Base-by-base conservation (phyloP, 345 rosid genomes). In the Kandelia obovata region DNA sequence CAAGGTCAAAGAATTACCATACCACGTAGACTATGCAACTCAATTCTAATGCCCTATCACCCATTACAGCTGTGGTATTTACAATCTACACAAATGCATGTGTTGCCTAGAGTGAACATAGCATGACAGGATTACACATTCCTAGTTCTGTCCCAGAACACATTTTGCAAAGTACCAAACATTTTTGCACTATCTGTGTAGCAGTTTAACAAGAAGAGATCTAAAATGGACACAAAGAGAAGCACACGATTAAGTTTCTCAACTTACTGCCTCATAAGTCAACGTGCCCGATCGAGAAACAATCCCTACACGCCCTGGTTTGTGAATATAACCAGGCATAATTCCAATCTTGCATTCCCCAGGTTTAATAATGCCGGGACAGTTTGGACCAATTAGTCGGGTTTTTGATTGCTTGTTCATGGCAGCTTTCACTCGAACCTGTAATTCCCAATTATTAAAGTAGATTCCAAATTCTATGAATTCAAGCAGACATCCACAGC, bases 281-380 rank as follows among this genome's bases (percentile, higher is more conserved):
- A 95, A 84, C 71, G 99, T 95, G 57, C 97, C 99, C 9, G 99
- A 95, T 37, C 99, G 89, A 47, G 97, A 92, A 75, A 92, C 97
- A 57, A 92, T 92, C 62, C 99, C 99, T 47, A 92, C 55, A 58
- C 93, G 93, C 53, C 97, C 99, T 0, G 99, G 97, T 77, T 95
- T 95, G 79, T 95, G 97, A 81, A 95, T 92, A 71, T 95, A 95
- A 32, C 96, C 99, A 7, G 99, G 97, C 99, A 95, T 92, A 56
- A 92, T 92, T 58, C 97, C 97, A 67, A 92, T 88, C 78, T 89
- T 92, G 76, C 97, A 88, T 78, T 92, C 97, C 71, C 94, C 97
- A 72, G 97, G 97, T 66, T 92, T 92, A 34, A 92, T 92, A 68
- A 92, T 89, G 35, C 97, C 97, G 61, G 97, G 97, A 70, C 97